Base-by-base conservation (phyloP, 352 stramenopile genomes). In the Phytophthora hibernalis region DNA sequence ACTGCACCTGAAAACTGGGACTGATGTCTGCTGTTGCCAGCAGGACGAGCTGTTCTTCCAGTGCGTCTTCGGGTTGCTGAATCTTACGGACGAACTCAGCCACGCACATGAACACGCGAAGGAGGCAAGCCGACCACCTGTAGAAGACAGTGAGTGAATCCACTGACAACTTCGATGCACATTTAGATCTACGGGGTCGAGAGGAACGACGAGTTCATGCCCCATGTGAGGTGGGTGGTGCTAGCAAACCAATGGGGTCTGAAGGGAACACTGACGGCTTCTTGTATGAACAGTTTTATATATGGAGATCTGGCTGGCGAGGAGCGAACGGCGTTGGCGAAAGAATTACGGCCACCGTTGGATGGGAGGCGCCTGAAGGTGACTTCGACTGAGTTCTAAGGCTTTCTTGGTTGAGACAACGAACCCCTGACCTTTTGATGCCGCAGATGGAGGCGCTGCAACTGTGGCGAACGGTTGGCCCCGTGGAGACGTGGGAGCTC, bases 41-140 rank as follows among this genome's bases (percentile, higher is more conserved):
- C 58, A 85, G 79, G 68, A 83, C 3, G 56, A 74, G 24, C 63
- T 90, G 18, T 91, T 84, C 63, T 91, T 88, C 53, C 81, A 90
- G 65, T 92, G 83, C 45, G 83, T 92, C 20, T 90, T 90, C 52
- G 77, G 72, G 26, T 53, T 87, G 20, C 48, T 92, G 33, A 61
- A 62, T 45, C 60, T 85, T 40, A 78, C 70, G 26, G 61, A 63
- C 20, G 69, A 80, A 35, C 68, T 92, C 12, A 42, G n/a, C 0
- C 38, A 70, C 10, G 79, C 77, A 11, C 54, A 88, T 51, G 45
- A 53, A 13, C 22, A 47, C 12, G 69, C 80, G 22, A 85, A 84
- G 45, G 56, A 87, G 78, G 80, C 82, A 24, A 30, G 52, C 3
- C 5, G 24, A 45, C 10, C 31, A 24, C 16, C 31, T 54, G 35